Evolutionary conservation across 192 early-diverging fungal species (phyloP).

Genomic region (Podila horticola): DNA sequence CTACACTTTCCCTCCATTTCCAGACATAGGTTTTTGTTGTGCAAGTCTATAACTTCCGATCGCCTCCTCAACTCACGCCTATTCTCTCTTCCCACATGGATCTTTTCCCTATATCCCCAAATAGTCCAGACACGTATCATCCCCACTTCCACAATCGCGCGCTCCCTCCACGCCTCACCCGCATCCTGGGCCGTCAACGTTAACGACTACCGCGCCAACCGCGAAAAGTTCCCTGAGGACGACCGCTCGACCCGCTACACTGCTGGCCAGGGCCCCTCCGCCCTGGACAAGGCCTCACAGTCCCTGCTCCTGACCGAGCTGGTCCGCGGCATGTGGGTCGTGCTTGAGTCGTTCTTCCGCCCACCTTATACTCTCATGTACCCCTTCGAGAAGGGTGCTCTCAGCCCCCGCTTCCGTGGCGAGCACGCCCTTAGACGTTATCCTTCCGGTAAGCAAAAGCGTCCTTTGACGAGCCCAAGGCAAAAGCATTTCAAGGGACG

Average conservation of each 20-base stretch:
- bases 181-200: constrained; percentile 25
- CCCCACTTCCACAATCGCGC: constrained; percentile 22
- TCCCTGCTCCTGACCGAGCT: constrained; percentile 93
- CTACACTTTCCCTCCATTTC: neutral
- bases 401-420: constrained; percentile 94
- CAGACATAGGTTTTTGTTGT: neutral
- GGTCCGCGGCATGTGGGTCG: constrained; percentile 90
- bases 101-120: neutral
- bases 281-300: constrained; percentile 69
- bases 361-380: constrained; percentile 97
- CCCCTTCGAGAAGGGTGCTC: constrained; percentile 93
- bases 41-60: neutral
- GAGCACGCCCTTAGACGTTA: constrained; percentile 97
- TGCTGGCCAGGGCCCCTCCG: constrained; percentile 27
- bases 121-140: constrained; percentile 47
- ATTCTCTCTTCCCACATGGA: neutral
- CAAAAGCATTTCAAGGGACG: neutral
- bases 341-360: constrained; percentile 92
- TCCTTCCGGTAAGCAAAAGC: constrained; percentile 75
- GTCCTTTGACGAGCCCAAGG: too few relatives aligned
- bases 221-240: constrained; percentile 50
- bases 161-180: constrained; percentile 39
- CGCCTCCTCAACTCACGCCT: neutral
- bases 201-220: constrained; percentile 50
- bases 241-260: constrained; percentile 40